Evolutionary conservation across 352 stramenopile species (phyloP), one percentile per base, ranked within the genome.

Genomic region (Phytophthora litchii): DNA sequence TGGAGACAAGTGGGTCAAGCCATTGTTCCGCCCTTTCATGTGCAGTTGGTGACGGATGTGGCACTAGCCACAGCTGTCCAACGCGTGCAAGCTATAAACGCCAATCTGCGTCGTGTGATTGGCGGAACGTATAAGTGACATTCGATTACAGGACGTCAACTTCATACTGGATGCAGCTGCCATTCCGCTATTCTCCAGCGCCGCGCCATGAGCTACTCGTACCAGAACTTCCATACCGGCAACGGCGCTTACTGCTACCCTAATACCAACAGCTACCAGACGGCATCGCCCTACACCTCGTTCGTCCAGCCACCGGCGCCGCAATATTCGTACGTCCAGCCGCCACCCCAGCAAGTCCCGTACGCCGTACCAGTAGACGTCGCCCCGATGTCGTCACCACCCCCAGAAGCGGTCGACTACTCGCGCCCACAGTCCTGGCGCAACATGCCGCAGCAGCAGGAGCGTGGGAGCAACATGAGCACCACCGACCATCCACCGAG

Each of bases 391-490:
- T 21, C 60, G 23, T 27, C 49, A 4, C 41, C 54, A 5, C 11
- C 40, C n/a, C 56, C 52, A 7, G 47, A 64, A 27, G 23, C 38
- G 13, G 25, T 70, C 16, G 71, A 80, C 64, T 80, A 80, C 45
- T 48, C 67, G 52, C 71, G 71, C 1, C 71, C 71, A 29, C 71
- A 80, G 47, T 59, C 55, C 17, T 80, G 71, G 71, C 71, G 71
- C 41, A 80, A 80, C 44, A 38, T 80, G 52, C 54, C 74, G 13
- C 64, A 78, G 36, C 53, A 67, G 27, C 59, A 71, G 57, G 29
- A 72, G 36, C 31, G 71, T 51, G 34, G 45, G 3, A 53, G 25
- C 16, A 60, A 59, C 35, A 7, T 20, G 6, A 56, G 44, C 55
- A 16, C 46, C 4, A 16, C 17, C 23, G 44, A 5, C 20, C 45